Evolutionary conservation across 2,329 filamentous ascomycete genomes (phyloP), one percentile per base, ranked within the genome.

Genomic region (Lecanicillium sp.): DNA sequence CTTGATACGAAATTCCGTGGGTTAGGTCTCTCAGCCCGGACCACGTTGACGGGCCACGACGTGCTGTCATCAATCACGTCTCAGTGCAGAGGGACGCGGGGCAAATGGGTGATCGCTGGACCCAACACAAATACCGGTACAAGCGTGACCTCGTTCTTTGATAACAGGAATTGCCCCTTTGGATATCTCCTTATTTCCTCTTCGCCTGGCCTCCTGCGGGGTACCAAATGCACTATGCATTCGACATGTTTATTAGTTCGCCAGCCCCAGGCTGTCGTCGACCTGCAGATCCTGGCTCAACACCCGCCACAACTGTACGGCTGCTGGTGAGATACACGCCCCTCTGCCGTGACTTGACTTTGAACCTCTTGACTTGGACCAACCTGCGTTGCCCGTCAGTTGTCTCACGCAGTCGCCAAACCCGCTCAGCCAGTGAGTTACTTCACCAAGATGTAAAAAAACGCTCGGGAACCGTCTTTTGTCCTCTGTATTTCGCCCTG

Each of bases 251-350:
- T 35, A 35, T 41, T 47, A 40, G 44, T 41, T 47, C 15, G 12
- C 36, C 36, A 27, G 44, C 44, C 30, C 20, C 44, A 33, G 35
- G 19, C 37, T 23, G 36, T 33, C 20, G 20, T 19, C 44, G 14
- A 20, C 29, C 44, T 35, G 44, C 44, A 47, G 44, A 47, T 47
- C 44, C 44, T 47, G 44, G 40, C 44, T 47, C 44, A 40, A 47
- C 14, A 37, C 15, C 44, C 37, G 44, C 44, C 44, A 47, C 44
- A 47, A 47, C 37, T 40, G 44, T 17, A 47, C 35, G 14, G 20
- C 37, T 36, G 20, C 37, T 36, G 24, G 37, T 41, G 44, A 38
- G 33, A 47, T 47, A 26, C 44, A 47, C 36, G 36, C 37, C 44
- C 44, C 37, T 33, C n/a, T 32, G 35, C 12, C 44, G 17, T 41